phyloP scores from a whole-genome alignment of 148 eudicot species.

The Rhododendron henanense region DNA sequence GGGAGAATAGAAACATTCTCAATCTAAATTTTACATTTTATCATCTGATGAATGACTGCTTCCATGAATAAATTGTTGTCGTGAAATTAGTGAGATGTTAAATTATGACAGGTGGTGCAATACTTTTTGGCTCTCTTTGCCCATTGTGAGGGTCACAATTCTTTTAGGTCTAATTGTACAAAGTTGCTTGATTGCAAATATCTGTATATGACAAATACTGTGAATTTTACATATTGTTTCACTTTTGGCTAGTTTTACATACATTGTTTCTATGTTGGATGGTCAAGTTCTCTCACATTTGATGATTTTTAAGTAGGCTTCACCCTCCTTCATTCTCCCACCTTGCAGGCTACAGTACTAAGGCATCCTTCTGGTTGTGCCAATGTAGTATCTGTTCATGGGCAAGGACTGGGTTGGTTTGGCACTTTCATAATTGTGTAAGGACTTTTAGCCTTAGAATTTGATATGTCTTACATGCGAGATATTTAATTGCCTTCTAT shows the following conservation, averaged over 20 bases:
- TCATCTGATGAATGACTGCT: background rate
- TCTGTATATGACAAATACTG: background rate
- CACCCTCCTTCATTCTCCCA: background rate
- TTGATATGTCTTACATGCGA: background rate
- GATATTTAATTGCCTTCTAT: background rate
- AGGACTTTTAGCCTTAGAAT: conserved; percentile 17
- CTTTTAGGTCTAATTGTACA: background rate
- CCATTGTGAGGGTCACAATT: background rate
- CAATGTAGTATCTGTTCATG: conserved; percentile 36
- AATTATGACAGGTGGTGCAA: background rate
- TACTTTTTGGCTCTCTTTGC: background rate
- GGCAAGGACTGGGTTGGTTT: conserved; percentile 83
- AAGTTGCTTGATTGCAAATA: background rate
- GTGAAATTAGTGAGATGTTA: background rate
- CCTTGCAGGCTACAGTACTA: conserved; percentile 60
- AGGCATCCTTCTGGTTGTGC: conserved; percentile 95
- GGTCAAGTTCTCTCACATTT: background rate
- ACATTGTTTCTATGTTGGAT: background rate
- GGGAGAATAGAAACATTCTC: background rate
- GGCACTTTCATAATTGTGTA: conserved; percentile 60
- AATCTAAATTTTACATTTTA: background rate
- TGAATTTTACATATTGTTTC: background rate
- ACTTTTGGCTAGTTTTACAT: background rate
- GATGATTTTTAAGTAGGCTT: background rate
- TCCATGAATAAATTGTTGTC: conserved; percentile 4